Percentiles rank a stretch among this genome's conserved stretches.
Evolutionary conservation across 2,329 filamentous ascomycete genomes (phyloP).

Genomic region (Rutstroemia sp.): DNA sequence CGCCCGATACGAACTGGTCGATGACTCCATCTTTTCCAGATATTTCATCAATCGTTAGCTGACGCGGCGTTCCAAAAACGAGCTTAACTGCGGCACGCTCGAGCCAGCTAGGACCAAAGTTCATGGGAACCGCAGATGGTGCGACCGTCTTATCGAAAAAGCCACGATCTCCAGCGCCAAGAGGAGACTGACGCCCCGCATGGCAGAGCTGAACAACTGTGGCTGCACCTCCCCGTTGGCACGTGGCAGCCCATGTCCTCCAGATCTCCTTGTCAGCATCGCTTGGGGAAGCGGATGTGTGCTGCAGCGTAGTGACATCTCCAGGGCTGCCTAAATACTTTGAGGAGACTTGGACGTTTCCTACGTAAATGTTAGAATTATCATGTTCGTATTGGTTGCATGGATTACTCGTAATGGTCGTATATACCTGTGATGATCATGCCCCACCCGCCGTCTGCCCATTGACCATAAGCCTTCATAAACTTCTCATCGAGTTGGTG

Average conservation of each 20-base stretch:
- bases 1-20: constrained; percentile 44
- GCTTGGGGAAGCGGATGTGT: constrained; percentile 15
- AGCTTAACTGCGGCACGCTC: constrained; percentile 27
- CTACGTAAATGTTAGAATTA: neutral
- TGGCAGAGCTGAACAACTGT: constrained; percentile 41
- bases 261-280: constrained; percentile 29
- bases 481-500: constrained; percentile 38
- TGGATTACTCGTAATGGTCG: neutral
- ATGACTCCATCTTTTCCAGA: constrained; percentile 30
- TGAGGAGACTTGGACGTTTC: constrained; percentile 2
- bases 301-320: constrained; percentile 17
- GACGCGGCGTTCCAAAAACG: constrained; percentile 46
- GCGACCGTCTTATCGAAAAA: constrained; percentile 36
- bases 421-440: constrained; percentile 39
- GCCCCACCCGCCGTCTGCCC: constrained; percentile 48
- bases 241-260: constrained; percentile 32
- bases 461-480: constrained; percentile 41
- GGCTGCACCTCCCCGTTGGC: constrained; percentile 31
- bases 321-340: neutral
- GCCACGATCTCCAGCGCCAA: constrained; percentile 32
- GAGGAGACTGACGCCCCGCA: constrained; percentile 38
- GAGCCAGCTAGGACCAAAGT: constrained; percentile 34
- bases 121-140: constrained; percentile 37
- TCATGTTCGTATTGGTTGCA: too few relatives aligned
- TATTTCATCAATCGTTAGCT: constrained; percentile 49